These are phyloP conservation scores for Eimeria praecox DNA, from an alignment of 169 alveolate genomes.

Conservation along the genomic window DNA sequence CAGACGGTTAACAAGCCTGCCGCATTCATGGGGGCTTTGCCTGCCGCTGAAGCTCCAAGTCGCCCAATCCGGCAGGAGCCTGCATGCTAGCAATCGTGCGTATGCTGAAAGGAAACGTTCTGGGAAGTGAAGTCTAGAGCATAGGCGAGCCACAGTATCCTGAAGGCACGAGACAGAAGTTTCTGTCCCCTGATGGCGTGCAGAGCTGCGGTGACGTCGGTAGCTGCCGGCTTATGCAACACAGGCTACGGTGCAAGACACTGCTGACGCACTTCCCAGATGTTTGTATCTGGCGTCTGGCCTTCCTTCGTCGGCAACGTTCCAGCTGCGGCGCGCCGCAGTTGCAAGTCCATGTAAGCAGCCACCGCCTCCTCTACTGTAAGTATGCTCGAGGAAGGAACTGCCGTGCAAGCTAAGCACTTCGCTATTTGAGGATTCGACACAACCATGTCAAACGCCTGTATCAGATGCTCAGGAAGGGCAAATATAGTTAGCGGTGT, in stretches of 20 bases:
- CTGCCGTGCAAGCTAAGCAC: conserved; percentile 44
- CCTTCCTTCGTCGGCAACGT: background rate
- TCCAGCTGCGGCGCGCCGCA: conserved; percentile 62
- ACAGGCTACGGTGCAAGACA: background rate
- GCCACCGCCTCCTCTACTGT: conserved; percentile 75
- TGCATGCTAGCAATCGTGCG: conserved; percentile 56
- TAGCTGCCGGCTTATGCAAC: background rate
- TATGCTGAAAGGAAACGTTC: conserved; percentile 63
- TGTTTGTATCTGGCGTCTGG: background rate
- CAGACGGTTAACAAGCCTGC: background rate
- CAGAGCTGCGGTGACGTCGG: background rate
- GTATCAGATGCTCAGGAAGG: background rate
- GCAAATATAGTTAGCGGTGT: background rate
- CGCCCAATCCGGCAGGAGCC: conserved; percentile 68
- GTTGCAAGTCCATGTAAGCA: conserved; percentile 57
- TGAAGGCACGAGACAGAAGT: background rate
- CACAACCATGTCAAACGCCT: conserved; percentile 61
- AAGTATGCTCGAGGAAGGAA: background rate
- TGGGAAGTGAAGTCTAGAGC: conserved; percentile 52
- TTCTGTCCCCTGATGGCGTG: background rate
- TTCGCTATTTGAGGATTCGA: conserved; percentile 46
- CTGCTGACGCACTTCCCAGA: conserved; percentile 50
- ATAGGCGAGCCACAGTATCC: conserved; percentile 55
- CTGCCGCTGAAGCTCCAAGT: conserved; percentile 55
- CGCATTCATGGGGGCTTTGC: background rate